phyloP scores from a whole-genome alignment of 257 asterid genomes.

The Cynanchum wilfordii region DNA sequence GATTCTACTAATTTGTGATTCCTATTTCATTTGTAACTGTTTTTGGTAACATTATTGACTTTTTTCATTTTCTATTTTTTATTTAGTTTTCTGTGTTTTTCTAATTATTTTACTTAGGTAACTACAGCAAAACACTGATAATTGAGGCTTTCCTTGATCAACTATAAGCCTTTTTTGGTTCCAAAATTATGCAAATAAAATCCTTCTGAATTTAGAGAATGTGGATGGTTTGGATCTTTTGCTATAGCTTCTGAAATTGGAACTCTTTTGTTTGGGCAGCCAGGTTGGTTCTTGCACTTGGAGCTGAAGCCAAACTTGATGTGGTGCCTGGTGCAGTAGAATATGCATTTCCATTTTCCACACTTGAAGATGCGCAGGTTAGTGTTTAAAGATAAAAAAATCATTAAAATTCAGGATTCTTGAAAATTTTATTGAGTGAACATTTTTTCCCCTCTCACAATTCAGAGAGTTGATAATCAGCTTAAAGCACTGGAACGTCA shows the following conservation, averaged over 20 bases:
- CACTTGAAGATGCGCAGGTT: constrained; percentile 89
- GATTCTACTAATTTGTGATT: no score
- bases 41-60: no score
- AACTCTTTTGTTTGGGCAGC: constrained; percentile 55
- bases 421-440: constrained; percentile 13
- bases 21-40: no score
- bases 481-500: constrained; percentile 62
- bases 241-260: constrained; percentile 24
- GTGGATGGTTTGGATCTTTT: background rate
- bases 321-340: constrained; percentile 83
- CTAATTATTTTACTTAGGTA: background rate
- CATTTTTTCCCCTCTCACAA: constrained; percentile 16
- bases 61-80: background rate
- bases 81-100: background rate
- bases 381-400: constrained; percentile 27
- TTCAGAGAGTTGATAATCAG: constrained; percentile 76
- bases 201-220: background rate
- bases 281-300: constrained; percentile 98
- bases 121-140: background rate
- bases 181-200: background rate
- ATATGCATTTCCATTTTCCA: constrained; percentile 87
- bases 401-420: constrained; percentile 9
- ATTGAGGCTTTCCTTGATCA: background rate
- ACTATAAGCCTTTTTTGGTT: background rate
- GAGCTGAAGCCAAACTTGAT: constrained; percentile 87